Evolutionary conservation across 768 basidiomycete genomes (phyloP).

Genomic region (Neoboletus brunneissimus): DNA sequence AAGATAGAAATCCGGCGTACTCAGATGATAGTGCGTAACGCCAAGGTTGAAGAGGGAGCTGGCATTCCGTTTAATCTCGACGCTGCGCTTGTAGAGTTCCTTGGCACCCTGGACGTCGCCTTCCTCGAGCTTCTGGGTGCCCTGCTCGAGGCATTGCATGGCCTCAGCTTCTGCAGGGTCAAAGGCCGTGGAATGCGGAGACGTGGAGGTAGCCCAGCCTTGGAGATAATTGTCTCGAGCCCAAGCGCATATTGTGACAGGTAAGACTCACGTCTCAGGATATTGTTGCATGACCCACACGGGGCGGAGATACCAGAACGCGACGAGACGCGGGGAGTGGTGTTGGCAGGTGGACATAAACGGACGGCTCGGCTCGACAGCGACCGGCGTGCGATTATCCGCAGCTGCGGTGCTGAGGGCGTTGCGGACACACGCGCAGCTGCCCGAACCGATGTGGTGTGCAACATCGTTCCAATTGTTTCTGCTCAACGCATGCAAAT

Average conservation of each 20-base stretch:
- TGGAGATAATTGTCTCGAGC: constrained; percentile 2
- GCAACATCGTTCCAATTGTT: constrained; percentile 32
- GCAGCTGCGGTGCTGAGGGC: constrained; percentile 23
- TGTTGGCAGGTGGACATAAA: constrained; percentile 20
- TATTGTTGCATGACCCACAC: constrained; percentile 2
- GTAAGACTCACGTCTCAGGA: constrained; percentile 30
- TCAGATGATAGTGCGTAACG: constrained; percentile 86
- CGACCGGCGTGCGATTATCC: constrained; percentile 17
- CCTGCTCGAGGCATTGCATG: constrained; percentile 74
- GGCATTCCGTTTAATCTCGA: constrained; percentile 75
- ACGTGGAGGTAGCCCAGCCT: constrained; percentile 80
- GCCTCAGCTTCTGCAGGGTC: constrained; percentile 85
- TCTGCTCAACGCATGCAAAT: constrained; percentile 18
- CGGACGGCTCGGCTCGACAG: constrained; percentile 24
- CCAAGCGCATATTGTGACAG: constrained; percentile 5
- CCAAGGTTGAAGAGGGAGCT: constrained; percentile 86
- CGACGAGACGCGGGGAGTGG: constrained; percentile 9
- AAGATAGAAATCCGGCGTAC: constrained; percentile 43
- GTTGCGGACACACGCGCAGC: constrained; percentile 24
- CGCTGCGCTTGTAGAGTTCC: constrained; percentile 71
- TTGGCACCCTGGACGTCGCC: constrained; percentile 82
- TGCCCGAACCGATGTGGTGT: constrained; percentile 16
- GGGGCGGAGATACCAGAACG: constrained; percentile 5
- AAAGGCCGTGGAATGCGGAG: constrained; percentile 74
- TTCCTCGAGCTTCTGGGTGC: constrained; percentile 81